phyloP scores from a whole-genome alignment of 2,329 filamentous ascomycete species.

The Aspergillus ruber region DNA sequence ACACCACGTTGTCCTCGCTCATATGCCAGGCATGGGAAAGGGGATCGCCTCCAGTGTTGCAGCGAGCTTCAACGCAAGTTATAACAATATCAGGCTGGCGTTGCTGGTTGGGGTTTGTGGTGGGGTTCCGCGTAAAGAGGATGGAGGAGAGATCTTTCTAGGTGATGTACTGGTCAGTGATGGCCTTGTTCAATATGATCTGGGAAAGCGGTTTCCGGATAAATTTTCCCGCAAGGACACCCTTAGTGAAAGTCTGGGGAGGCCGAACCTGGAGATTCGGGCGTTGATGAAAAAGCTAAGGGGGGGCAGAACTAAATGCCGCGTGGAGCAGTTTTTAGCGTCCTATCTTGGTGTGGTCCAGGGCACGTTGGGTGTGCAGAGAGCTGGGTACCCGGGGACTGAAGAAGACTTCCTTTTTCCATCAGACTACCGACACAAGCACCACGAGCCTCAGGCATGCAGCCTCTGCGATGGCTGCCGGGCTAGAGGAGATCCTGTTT shows the following conservation, averaged over 20 bases:
- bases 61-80: conserved; percentile 7
- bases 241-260: conserved; percentile 5
- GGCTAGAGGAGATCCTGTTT: no score
- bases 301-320: no score
- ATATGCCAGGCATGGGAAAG: conserved; percentile 6
- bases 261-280: not conserved
- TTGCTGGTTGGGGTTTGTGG: conserved; percentile 17
- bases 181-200: conserved; percentile 16
- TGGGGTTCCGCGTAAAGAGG: conserved; percentile 7
- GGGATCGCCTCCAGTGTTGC: conserved; percentile 7
- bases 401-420: no score
- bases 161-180: conserved; percentile 23
- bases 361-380: no score
- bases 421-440: no score
- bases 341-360: no score
- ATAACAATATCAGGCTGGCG: conserved; percentile 10
- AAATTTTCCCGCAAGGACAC: conserved; percentile 5
- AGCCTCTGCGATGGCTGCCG: no score
- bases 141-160: conserved; percentile 12
- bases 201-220: conserved; percentile 7
- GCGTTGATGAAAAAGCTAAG: no score
- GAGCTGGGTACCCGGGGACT: no score
- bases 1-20: conserved; percentile 12
- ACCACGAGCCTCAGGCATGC: no score
- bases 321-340: no score